phyloP scores from a whole-genome alignment of 257 asterid species.

The Forsythia viridissima region DNA sequence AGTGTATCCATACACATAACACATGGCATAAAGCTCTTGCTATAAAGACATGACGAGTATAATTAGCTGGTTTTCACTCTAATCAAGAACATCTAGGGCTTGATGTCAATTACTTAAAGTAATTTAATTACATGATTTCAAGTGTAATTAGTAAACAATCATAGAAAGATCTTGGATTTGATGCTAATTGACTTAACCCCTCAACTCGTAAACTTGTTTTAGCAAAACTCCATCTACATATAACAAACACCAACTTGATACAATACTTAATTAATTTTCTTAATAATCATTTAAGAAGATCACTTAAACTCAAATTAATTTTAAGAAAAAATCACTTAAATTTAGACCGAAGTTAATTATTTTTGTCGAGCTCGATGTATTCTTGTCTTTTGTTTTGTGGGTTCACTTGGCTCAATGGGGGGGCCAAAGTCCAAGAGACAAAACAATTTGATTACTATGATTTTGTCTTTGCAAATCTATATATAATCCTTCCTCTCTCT shows the following conservation, averaged over 20 bases:
- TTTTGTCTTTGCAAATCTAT: conserved; percentile 36
- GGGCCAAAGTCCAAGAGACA: conserved; percentile 45
- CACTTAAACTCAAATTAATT: conserved; percentile 19
- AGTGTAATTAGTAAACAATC: conserved; percentile 19
- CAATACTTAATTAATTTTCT: not conserved
- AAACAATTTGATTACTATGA: not conserved
- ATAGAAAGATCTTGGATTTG: conserved; percentile 39
- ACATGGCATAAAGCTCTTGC: conserved; percentile 13
- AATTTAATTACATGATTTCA: conserved; percentile 33
- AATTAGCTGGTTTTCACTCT: conserved; percentile 43
- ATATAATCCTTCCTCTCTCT: not conserved
- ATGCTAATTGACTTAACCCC: conserved; percentile 48
- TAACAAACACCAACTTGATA: conserved; percentile 13
- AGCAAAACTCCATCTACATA: conserved; percentile 23
- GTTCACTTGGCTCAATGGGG: conserved; percentile 70
- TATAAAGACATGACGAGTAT: conserved; percentile 40
- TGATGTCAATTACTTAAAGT: conserved; percentile 33
- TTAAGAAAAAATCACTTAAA: conserved; percentile 24
- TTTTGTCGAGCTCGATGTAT: conserved; percentile 46
- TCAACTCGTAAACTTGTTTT: conserved; percentile 26
- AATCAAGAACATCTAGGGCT: conserved; percentile 49
- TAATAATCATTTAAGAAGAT: not conserved
- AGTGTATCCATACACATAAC: not conserved
- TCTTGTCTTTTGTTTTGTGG: conserved; percentile 28
- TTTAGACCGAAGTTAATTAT: conserved; percentile 22